phyloP scores from a whole-genome alignment of 768 basidiomycete species.

The Coprinopsis cinerea region DNA sequence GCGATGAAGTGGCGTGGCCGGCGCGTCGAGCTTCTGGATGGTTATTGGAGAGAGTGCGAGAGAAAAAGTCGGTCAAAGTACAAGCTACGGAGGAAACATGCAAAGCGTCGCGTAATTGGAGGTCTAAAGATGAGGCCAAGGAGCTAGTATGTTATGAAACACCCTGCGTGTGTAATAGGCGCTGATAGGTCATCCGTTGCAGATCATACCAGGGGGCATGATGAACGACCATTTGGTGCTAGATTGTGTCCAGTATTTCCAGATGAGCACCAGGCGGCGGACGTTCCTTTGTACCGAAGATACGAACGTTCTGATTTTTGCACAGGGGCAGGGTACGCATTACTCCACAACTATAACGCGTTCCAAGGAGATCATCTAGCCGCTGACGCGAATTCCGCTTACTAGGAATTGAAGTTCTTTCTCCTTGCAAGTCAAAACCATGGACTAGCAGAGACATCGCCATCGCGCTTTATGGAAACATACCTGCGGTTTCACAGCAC shows the following conservation, averaged over 20 bases:
- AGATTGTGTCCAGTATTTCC: slow-evolving; percentile 69
- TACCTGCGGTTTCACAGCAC: slow-evolving; percentile 22
- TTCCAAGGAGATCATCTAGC: too few species aligned
- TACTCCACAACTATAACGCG: too few species aligned
- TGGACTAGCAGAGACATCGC: slow-evolving; percentile 51
- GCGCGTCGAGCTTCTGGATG: slow-evolving; percentile 66
- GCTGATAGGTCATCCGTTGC: too few species aligned
- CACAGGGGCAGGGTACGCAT: slow-evolving; percentile 21
- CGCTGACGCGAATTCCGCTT: neutral
- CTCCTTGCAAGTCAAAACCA: slow-evolving; percentile 24
- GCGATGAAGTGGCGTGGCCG: slow-evolving; percentile 48
- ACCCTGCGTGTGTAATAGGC: too few species aligned
- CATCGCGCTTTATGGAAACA: slow-evolving; percentile 35
- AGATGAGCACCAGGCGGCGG: slow-evolving; percentile 30
- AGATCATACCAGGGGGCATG: slow-evolving; percentile 26
- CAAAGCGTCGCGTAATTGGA: slow-evolving; percentile 58
- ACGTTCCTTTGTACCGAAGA: slow-evolving; percentile 67
- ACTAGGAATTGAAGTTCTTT: slow-evolving; percentile 32
- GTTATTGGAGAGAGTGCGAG: slow-evolving; percentile 56
- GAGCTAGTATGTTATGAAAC: slow-evolving; percentile 38
- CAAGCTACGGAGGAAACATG: slow-evolving; percentile 62
- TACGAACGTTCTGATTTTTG: slow-evolving; percentile 54
- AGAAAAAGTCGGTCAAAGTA: slow-evolving; percentile 49
- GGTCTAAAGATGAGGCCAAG: slow-evolving; percentile 32
- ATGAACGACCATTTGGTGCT: slow-evolving; percentile 66